These are phyloP conservation scores for Globisporangium cylindrosporum DNA, from an alignment of 352 stramenopile genomes.

Conservation along the genomic window DNA sequence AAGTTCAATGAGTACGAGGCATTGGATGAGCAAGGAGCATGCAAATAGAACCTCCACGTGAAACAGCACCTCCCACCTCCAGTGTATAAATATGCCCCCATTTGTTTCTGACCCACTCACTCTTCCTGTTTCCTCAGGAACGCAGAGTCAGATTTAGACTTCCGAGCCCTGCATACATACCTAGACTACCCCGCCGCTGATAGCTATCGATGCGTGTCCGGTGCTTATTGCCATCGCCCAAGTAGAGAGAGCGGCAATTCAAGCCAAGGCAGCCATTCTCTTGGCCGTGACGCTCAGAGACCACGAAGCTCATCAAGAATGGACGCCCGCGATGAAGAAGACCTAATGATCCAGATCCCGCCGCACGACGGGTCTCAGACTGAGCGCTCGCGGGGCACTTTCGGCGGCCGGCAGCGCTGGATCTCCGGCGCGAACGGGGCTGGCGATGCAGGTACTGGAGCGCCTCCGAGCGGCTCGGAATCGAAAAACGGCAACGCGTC, in stretches of 20 bases:
- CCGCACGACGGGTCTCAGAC: conserved; percentile 67
- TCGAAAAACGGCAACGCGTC: conserved; percentile 34
- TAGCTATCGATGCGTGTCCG: background rate
- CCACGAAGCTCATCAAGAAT: conserved; percentile 15
- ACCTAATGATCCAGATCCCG: conserved; percentile 72
- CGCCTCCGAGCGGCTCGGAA: conserved; percentile 23
- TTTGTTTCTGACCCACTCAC: background rate
- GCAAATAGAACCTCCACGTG: background rate
- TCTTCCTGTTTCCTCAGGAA: background rate
- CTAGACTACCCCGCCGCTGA: background rate
- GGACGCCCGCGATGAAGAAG: conserved; percentile 56
- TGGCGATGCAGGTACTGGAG: background rate
- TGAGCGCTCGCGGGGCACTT: conserved; percentile 64
- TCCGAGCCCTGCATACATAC: background rate
- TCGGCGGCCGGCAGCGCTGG: conserved; percentile 74
- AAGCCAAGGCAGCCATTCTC: background rate
- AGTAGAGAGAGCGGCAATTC: background rate
- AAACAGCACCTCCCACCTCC: background rate
- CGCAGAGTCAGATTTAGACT: background rate
- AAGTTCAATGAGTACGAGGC: background rate
- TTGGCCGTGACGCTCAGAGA: background rate
- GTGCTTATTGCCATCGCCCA: background rate
- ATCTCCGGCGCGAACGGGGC: conserved; percentile 30
- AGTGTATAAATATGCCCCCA: background rate
- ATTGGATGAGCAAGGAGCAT: background rate